Evolutionary conservation across 164 flowering plant genomes (phyloP), one percentile per base, ranked within the genome.

Genomic region (Echeveria elegans): DNA sequence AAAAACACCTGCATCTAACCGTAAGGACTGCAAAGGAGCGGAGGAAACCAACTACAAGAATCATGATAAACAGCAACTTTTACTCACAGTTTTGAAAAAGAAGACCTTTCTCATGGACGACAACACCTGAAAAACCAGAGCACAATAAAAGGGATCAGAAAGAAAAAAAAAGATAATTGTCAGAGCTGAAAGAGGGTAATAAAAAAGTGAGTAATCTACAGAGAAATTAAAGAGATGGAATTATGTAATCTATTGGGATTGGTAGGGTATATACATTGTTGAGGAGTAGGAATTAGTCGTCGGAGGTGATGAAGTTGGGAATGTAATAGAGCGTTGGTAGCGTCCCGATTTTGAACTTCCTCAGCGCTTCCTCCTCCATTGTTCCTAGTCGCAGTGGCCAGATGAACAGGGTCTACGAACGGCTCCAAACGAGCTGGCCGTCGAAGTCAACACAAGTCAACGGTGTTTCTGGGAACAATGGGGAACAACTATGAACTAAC

Each of bases 101-200:
- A 65, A 92, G 90, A 70, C 96, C 96, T 83, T 92, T 92, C 74
- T 88, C 97, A 77, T 89, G 96, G 63, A 92, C 96, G 71, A 88
- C 75, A 58, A 96, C 97, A 40, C 97, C 97, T 92, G 83, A 3
- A 37, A 58, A 53, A 73, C 16, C 48, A 59, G 11, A 67, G 21
- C 48, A 31, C 53, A 48, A 53, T 12, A 63, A 34, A n/a, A n/a
- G n/a, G n/a, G n/a, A n/a, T n/a, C 7, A 7, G 7, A 62, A 29
- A 29, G 30, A 45, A 69, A 68, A 69, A 15, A 40, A 11, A 28
- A 56, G 21, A 50, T 19, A 50, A 50, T 5, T 10, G 11, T 2
- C 7, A 11, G 15, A 43, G 47, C 47, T 43, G 58, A 29, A 5
- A 65, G n/a, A 32, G 36, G 30, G n/a, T n/a, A 62, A 18, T 65